These are phyloP conservation scores for Artemisia argyi DNA, from an alignment of 129 eudicot species.

Conservation along the genomic window DNA sequence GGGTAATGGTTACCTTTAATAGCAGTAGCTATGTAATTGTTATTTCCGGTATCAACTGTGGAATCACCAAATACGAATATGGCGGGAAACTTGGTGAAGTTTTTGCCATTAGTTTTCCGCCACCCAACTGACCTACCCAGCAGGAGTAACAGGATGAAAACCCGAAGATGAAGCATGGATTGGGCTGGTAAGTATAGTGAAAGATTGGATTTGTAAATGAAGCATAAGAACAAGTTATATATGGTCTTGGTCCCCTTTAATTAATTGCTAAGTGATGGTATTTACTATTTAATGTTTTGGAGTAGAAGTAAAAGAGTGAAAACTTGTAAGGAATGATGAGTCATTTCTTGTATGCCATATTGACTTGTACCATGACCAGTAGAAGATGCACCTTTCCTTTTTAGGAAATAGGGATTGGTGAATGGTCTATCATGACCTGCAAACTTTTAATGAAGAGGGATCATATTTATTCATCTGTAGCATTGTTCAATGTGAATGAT, in stretches of 20 bases:
- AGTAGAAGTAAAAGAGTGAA: constrained; percentile 37
- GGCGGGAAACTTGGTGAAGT: constrained; percentile 27
- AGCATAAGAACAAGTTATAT: constrained; percentile 3
- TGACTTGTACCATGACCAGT: constrained; percentile 8
- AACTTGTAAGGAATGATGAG: constrained; percentile 19
- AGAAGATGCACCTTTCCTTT: not conserved
- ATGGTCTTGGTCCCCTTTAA: constrained; percentile 9
- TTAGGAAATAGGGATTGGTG: too few relatives aligned
- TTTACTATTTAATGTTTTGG: constrained; percentile 11
- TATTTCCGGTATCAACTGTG: constrained; percentile 47
- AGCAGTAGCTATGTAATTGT: constrained; percentile 32
- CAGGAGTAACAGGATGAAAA: constrained; percentile 19
- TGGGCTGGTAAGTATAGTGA: constrained; percentile 4
- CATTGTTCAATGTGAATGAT: too few relatives aligned
- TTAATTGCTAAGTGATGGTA: constrained; percentile 36
- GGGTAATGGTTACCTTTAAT: constrained; percentile 42
- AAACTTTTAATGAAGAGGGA: too few relatives aligned
- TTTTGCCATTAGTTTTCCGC: constrained; percentile 13
- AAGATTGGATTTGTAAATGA: constrained; percentile 17
- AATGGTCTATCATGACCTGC: too few relatives aligned
- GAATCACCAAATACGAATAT: constrained; percentile 46
- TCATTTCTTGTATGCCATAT: constrained; percentile 1
- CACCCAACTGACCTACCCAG: not conserved
- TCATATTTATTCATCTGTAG: too few relatives aligned
- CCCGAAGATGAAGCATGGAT: constrained; percentile 27